phyloP scores from a whole-genome alignment of 2,329 filamentous ascomycete species.

The Clonostachys solani region DNA sequence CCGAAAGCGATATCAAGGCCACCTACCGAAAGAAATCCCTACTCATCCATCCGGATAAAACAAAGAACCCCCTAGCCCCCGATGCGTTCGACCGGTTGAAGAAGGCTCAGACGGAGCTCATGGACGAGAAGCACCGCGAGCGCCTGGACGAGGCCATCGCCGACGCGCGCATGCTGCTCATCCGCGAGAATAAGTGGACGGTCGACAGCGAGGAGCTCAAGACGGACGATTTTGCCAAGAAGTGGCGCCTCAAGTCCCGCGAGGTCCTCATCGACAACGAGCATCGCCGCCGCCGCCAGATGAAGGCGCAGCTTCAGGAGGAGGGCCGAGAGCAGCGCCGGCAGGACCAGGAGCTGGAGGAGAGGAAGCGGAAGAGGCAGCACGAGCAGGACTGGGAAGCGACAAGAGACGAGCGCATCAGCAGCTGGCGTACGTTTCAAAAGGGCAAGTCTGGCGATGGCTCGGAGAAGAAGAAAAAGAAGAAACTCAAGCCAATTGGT shows the following conservation, averaged over 20 bases:
- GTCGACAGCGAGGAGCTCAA: slow-evolving; percentile 83
- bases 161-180: slow-evolving; percentile 90
- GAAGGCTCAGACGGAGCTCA: slow-evolving; percentile 85
- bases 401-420: slow-evolving; percentile 85
- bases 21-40: slow-evolving; percentile 97
- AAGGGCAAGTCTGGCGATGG: slow-evolving; percentile 58
- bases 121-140: slow-evolving; percentile 89
- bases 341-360: slow-evolving; percentile 79
- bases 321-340: slow-evolving; percentile 86
- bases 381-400: slow-evolving; percentile 95
- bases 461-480: slow-evolving; percentile 59
- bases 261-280: slow-evolving; percentile 92
- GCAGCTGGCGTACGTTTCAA: slow-evolving; percentile 89
- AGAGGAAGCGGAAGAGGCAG: slow-evolving; percentile 80
- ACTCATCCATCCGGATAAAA: slow-evolving; percentile 98
- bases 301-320: slow-evolving; percentile 94
- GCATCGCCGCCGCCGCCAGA: slow-evolving; percentile 73
- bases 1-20: slow-evolving; percentile 93
- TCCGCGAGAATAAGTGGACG: slow-evolving; percentile 91
- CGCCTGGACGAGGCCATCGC: slow-evolving; percentile 91
- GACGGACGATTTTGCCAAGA: slow-evolving; percentile 74
- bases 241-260: slow-evolving; percentile 88
- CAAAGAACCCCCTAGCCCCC: slow-evolving; percentile 81
- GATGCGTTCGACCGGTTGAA: slow-evolving; percentile 96
- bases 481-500: slow-evolving; percentile 65